Evolutionary conservation across 2,329 filamentous ascomycete genomes (phyloP).

Genomic region (Thermoascus crustaceus): DNA sequence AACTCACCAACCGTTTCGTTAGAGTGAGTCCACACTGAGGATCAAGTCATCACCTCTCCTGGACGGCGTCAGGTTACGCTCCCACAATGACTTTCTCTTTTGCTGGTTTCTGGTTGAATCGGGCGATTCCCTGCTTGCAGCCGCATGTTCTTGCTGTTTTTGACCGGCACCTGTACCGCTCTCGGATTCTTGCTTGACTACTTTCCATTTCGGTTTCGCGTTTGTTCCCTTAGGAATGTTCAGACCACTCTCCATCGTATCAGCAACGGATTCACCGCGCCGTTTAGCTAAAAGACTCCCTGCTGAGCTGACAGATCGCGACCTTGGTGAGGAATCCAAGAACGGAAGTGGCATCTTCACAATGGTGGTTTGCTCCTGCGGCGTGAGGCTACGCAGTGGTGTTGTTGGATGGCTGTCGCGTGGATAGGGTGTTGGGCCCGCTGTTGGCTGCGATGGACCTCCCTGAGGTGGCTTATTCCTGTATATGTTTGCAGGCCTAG

Average conservation of each 20-base stretch:
- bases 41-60: conserved; percentile 7
- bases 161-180: background rate
- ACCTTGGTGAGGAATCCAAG: conserved; percentile 1
- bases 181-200: background rate
- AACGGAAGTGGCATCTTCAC: too few relatives aligned
- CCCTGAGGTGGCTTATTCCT: conserved; percentile 12
- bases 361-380: too few relatives aligned
- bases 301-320: conserved; percentile 7
- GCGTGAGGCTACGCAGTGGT: too few relatives aligned
- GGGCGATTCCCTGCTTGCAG: background rate
- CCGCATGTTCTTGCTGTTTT: background rate
- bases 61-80: conserved; percentile 10
- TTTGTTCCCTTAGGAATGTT: background rate
- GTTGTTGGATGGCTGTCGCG: too few relatives aligned
- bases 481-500: conserved; percentile 22
- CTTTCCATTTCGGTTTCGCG: conserved; percentile 1
- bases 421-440: background rate
- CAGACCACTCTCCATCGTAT: conserved; percentile 12
- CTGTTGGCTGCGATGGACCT: background rate
- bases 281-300: conserved; percentile 15
- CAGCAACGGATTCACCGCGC: conserved; percentile 13
- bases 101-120: background rate
- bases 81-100: background rate
- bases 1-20: too few relatives aligned
- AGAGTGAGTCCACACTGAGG: conserved; percentile 9